Base-by-base conservation (phyloP, 306 rosid genomes). In the Pueraria montana region DNA sequence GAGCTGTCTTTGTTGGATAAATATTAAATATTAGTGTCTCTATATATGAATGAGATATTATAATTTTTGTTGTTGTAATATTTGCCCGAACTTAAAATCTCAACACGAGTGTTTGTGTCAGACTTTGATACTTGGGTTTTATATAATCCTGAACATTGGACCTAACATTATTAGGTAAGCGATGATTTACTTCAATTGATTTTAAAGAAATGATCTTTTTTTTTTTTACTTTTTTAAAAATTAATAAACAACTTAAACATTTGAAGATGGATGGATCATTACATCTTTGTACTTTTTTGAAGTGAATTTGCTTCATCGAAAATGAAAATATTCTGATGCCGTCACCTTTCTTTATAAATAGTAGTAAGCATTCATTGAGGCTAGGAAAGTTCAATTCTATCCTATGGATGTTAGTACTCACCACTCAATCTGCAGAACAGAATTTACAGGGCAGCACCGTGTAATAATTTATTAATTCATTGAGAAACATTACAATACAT, bases 81-180 rank as follows among this genome's bases (percentile, higher is more conserved):
- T 12, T 66, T 50, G 42, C n/a, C 42, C 50, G 81, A 62, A 27
- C 36, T 13, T 78, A 11, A 67, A 64, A 48, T 13, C 11, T 48
- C 14, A 17, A 21, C 17, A 7, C 23, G n/a, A 65, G 75, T 78
- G 20, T 64, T 63, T 53, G 49, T 78, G 76, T 66, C 76, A 80
- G 55, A 52, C 18, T 69, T 69, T 69, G 58, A 52, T 67, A 12
- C 43, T 18, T 50, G 17, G 11, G 38, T 10, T 68, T 76, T 45
- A n/a, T 38, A 13, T 55, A 27, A 55, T 63, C 17, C n/a, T 1
- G 45, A 18, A 32, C 18, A 13, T 17, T 76, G 48, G 26, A 50
- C 74, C 34, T 10, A 13, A 34, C 24, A 21, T 43, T 13, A 38
- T 27, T 27, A 40, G 17, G 7, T 8, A 30, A 63, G n/a, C 13